A percentile compares a stretch with the other conserved stretches of the same genome.
phyloP scores from a whole-genome alignment of 495 filamentous ascomycete species.

The Tirmania nivea region DNA sequence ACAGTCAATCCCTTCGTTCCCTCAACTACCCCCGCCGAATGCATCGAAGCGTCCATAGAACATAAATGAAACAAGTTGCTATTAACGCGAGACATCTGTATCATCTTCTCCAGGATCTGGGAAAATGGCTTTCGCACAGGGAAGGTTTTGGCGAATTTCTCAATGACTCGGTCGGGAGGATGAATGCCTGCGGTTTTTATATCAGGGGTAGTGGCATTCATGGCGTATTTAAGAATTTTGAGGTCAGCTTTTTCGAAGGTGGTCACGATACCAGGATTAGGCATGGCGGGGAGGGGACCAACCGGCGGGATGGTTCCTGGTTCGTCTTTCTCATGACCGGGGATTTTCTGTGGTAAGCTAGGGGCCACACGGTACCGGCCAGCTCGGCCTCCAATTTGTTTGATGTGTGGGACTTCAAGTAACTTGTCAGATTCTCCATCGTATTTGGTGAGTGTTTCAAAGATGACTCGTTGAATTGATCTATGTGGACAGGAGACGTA shows the following conservation, averaged over 20 bases:
- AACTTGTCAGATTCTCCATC: slow-evolving; percentile 28
- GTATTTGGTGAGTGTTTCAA: slow-evolving; percentile 52
- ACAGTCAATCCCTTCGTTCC: slow-evolving; percentile 38
- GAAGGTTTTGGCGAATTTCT: slow-evolving; percentile 57
- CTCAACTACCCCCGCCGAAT: slow-evolving; percentile 49
- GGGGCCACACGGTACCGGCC: slow-evolving; percentile 63
- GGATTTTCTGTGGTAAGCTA: slow-evolving; percentile 12
- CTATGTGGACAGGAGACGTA: slow-evolving; percentile 18
- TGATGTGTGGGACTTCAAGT: slow-evolving; percentile 55
- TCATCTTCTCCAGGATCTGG: slow-evolving; percentile 52
- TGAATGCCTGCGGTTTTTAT: slow-evolving; percentile 53
- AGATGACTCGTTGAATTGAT: slow-evolving; percentile 77
- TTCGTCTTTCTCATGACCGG: background rate
- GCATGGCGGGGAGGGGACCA: background rate
- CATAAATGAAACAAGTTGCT: slow-evolving; percentile 47
- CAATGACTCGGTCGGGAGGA: slow-evolving; percentile 41
- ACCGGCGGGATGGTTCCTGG: background rate
- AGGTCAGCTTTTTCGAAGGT: slow-evolving; percentile 47
- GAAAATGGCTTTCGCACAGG: slow-evolving; percentile 52
- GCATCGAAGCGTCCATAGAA: slow-evolving; percentile 31
- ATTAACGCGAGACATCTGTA: slow-evolving; percentile 26
- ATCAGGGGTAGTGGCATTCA: slow-evolving; percentile 39
- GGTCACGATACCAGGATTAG: background rate
- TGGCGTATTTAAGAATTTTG: slow-evolving; percentile 34
- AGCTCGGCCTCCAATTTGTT: slow-evolving; percentile 86